Base-by-base conservation (phyloP, 768 basidiomycete species). In the Tremella fuciformis region DNA sequence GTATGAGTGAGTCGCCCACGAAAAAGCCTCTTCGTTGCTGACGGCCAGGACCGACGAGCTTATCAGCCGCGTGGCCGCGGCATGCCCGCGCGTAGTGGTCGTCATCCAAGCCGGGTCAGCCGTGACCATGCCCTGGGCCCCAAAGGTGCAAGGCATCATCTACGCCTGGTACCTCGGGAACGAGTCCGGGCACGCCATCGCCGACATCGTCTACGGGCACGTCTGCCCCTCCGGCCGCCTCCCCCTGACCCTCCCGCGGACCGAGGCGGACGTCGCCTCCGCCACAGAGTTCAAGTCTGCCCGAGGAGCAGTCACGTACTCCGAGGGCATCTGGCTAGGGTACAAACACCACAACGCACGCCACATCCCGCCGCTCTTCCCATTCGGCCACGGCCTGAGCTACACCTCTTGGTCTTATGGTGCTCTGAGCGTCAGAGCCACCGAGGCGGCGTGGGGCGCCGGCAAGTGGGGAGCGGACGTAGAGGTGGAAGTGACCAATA, bases 311-410 rank as follows among this genome's bases (percentile, higher is more conserved):
- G 50, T 71, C 39, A 21, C 57, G 39, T 71, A 71, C 48, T 57
- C 67, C 13, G 69, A 71, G 53, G 66, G 66, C 34, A 64, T 69
- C 26, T 69, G 65, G 65, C 65, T 70, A 13, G 68, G 68, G 48
- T 70, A 70, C 50, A 87, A 86, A 67, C 81, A 84, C 64, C 86
- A 86, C 65, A 82, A 84, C 53, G 81, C 82, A 1, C 76, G 81
- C 38, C 75, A 73, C 6, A 80, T 86, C 37, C 75, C 78, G 50
- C 82, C 86, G 0, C 78, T 87, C 25, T 88, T 86, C 75, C 81
- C 85, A 15, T 88, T 88, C 69, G 87, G 87, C 81, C 85, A 66
- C 47, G 88, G 88, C 22, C 78, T 89, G 11, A 88, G 87, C 0
- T 91, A 89, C 75, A 88, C 88, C 3, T 82, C 79, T 1, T 91